These are phyloP conservation scores for Colletotrichum higginsianum DNA, from an alignment of 2,329 filamentous ascomycete genomes.

Conservation along the genomic window DNA sequence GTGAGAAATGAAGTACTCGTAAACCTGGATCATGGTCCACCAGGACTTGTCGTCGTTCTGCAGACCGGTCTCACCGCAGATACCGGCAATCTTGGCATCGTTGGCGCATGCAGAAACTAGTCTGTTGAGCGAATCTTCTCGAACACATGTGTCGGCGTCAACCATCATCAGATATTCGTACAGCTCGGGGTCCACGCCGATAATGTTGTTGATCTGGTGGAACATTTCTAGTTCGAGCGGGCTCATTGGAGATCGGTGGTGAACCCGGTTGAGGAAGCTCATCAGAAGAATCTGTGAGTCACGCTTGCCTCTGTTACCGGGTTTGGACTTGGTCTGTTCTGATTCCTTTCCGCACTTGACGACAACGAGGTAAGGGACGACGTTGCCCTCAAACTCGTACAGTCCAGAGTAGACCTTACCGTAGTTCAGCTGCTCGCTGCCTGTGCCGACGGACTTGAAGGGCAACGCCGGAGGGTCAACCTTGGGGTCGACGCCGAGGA, in stretches of 20 bases:
- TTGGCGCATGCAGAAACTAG: conserved; percentile 94
- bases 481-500: conserved; percentile 96
- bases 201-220: conserved; percentile 99
- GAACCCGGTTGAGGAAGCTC: conserved; percentile 98
- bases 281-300: conserved; percentile 97
- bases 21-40: conserved; percentile 99
- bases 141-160: conserved; percentile 95
- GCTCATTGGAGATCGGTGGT: conserved; percentile 94
- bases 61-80: conserved; percentile 96
- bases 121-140: conserved; percentile 91
- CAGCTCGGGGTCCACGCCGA: conserved; percentile 95
- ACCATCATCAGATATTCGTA: conserved; percentile 99
- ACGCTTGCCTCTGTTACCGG: conserved; percentile 97
- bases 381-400: conserved; percentile 97
- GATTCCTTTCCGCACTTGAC: conserved; percentile 99
- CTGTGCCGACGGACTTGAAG: conserved; percentile 92
- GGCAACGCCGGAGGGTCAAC: conserved; percentile 94
- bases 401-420: conserved; percentile 98
- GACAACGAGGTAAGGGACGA: conserved; percentile 95
- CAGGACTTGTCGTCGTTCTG: conserved; percentile 96
- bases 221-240: conserved; percentile 98
- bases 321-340: conserved; percentile 90
- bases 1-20: conserved; percentile 99
- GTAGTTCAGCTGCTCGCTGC: conserved; percentile 95
- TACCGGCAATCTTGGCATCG: conserved; percentile 95